Conservation (phyloP, 2,329 filamentous ascomycete species). For the Microcera coccophila region DNA sequence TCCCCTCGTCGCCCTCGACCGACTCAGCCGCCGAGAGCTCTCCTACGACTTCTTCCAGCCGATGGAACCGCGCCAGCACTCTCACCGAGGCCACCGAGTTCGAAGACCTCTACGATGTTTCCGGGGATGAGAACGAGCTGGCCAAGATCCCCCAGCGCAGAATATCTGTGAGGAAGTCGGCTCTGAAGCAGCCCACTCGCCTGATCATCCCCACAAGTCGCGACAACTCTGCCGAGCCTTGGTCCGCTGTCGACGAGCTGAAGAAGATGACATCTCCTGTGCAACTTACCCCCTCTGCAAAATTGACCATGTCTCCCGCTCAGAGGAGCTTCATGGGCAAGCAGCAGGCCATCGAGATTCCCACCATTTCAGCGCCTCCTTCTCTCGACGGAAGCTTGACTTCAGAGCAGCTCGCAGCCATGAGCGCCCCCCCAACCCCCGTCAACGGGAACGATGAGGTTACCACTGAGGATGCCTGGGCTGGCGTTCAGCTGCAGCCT, state of each 20-base stretch:
- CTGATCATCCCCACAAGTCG: conserved; percentile 50
- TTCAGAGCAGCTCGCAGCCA: conserved; percentile 78
- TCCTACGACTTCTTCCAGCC: conserved; percentile 53
- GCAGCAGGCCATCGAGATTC: conserved; percentile 61
- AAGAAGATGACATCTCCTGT: conserved; percentile 56
- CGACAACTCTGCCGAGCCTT: conserved; percentile 35
- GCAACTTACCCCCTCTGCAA: conserved; percentile 59
- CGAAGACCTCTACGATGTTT: conserved; percentile 83
- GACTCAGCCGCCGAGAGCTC: conserved; percentile 51
- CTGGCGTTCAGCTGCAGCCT: conserved; percentile 69
- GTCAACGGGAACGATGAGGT: conserved; percentile 58
- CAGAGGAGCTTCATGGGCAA: conserved; percentile 67
- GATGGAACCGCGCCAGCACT: conserved; percentile 61
- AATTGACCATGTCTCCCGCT: conserved; percentile 72
- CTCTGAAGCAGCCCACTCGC: conserved; percentile 37
- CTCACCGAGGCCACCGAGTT: conserved; percentile 68
- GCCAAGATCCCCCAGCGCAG: conserved; percentile 23
- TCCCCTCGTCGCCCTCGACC: conserved; percentile 58
- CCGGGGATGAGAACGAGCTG: conserved; percentile 64
- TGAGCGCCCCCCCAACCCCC: conserved; percentile 83
- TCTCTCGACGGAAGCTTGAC: conserved; percentile 85
- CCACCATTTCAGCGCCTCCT: conserved; percentile 74
- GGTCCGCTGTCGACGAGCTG: conserved; percentile 42
- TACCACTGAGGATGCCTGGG: conserved; percentile 61
- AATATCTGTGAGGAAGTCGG: conserved; percentile 34